Evolutionary conservation across 2,329 filamentous ascomycete species (phyloP), one percentile per base, ranked within the genome.

Genomic region (Tolypocladium amazonense): DNA sequence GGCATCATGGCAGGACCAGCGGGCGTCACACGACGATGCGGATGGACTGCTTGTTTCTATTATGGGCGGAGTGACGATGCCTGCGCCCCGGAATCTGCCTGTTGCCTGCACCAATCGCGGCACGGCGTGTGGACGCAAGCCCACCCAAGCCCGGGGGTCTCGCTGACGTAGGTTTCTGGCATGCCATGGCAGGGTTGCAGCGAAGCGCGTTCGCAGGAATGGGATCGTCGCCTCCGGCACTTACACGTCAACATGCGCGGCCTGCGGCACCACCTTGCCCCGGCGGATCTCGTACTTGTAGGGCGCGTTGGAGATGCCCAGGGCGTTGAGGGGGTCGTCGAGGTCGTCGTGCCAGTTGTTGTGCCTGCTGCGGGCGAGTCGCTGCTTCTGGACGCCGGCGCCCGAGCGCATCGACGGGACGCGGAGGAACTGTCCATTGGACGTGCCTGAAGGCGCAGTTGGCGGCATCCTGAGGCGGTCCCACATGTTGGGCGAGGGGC

Each of bases 181-280:
- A 33, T 30, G 27, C 47, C 15, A 33, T 27, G 39, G 47, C 20
- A 20, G 47, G 47, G 18, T 52, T 25, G 47, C 5, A 30, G 47
- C 18, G 25, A 27, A 33, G 47, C 47, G 47, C 15, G 47, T 33
- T 33, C 15, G 27, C 27, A 53, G 50, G 50, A 35, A 53, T 35
- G 50, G 27, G 2, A 15, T 35, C 30, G 23, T 20, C 30, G n/a
- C 23, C 4, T 1, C 18, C 8, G 30, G 20, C 30, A 70, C 70
- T 72, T 67, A 72, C 70, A 71, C 56, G 61, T 65, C 68, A 62
- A 56, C 59, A 59, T 58, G 55, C 54, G 64, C 57, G 30, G 63
- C 63, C 50, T 65, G 68, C 45, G 68, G 70, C 57, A 73, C 71
- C 23, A 70, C 66, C 61, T 69, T 73, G 56, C 71, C 71, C 57